These are phyloP conservation scores for Xylaria castorea DNA, from an alignment of 495 filamentous ascomycete species.

Conservation along the genomic window DNA sequence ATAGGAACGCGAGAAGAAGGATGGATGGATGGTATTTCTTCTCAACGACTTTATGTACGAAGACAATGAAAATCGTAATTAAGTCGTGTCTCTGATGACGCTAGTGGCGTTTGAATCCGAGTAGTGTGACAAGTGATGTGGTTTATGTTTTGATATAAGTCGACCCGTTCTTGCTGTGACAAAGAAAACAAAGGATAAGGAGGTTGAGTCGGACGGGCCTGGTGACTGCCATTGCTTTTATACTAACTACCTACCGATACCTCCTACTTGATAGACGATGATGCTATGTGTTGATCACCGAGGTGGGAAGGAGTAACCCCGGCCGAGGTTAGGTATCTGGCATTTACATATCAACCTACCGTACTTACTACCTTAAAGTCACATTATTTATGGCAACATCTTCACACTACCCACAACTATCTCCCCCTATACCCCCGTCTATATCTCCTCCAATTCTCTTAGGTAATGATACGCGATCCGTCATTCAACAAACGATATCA, in stretches of 20 bases:
- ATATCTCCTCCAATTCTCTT: neutral
- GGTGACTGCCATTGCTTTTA: slow-evolving; percentile 20
- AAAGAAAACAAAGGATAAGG: slow-evolving; percentile 26
- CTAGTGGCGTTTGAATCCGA: slow-evolving; percentile 18
- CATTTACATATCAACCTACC: neutral
- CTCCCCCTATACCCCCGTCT: neutral
- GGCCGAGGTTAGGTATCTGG: neutral
- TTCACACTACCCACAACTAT: slow-evolving; percentile 11
- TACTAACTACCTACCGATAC: slow-evolving; percentile 8
- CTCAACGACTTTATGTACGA: neutral
- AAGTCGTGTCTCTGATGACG: neutral
- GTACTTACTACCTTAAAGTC: neutral
- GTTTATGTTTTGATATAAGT: neutral
- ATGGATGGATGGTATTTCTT: neutral
- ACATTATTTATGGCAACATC: neutral
- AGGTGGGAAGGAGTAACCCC: slow-evolving; percentile 4
- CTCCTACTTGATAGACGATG: slow-evolving; percentile 6
- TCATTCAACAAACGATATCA: neutral
- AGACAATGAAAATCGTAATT: neutral
- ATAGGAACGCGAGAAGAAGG: neutral
- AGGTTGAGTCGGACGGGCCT: neutral
- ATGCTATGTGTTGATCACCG: slow-evolving; percentile 11
- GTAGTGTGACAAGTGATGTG: neutral
- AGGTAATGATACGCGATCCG: slow-evolving; percentile 9
- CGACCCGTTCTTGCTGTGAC: slow-evolving; percentile 17